Percentiles rank a stretch among this genome's conserved stretches.
phyloP scores from a whole-genome alignment of 495 filamentous ascomycete species.

The Achaetomiella virescens region DNA sequence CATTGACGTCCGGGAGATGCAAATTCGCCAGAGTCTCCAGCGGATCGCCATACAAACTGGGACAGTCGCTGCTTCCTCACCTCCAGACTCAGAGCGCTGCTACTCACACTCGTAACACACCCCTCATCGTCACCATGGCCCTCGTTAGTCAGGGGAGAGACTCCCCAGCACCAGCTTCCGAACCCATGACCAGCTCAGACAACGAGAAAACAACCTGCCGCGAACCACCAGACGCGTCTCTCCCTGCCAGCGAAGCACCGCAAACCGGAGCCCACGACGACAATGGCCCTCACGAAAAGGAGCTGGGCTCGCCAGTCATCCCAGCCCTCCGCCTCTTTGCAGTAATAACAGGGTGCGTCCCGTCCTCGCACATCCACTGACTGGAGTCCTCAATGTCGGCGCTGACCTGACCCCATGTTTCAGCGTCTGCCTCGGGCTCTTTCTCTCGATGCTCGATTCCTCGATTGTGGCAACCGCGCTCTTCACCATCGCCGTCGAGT shows the following conservation, averaged over 20 bases:
- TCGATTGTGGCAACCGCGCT: slow-evolving; percentile 45
- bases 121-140: no score
- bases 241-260: neutral
- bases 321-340: neutral
- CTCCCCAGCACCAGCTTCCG: no score
- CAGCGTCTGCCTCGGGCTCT: slow-evolving; percentile 24
- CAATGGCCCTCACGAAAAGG: neutral
- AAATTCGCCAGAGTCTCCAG: no score
- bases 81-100: no score
- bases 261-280: neutral
- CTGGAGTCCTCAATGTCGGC: no score
- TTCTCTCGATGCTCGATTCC: slow-evolving; percentile 38
- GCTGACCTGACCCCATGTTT: neutral
- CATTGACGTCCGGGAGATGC: no score
- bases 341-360: neutral
- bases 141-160: no score
- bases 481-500: slow-evolving; percentile 38
- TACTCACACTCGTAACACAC: no score
- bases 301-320: neutral
- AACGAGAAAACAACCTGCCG: neutral
- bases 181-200: neutral
- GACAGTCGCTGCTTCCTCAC: no score
- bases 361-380: no score
- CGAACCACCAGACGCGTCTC: neutral
- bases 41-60: no score